Base-by-base conservation (phyloP, 176 grass and related monocot species). In the Lolium perenne region DNA sequence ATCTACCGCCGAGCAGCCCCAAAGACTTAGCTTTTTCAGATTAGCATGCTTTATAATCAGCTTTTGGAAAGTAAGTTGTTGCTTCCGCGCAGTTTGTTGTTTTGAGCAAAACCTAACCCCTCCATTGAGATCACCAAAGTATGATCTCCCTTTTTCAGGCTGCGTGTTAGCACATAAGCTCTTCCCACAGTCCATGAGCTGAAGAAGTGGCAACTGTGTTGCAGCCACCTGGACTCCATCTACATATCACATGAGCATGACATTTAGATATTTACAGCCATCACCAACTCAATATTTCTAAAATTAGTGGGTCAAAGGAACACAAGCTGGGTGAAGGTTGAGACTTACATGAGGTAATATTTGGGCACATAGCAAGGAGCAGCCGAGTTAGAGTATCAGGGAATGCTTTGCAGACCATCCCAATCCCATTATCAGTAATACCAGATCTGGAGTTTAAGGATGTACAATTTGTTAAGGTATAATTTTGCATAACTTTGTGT, bases 341-440 rank as follows among this genome's bases (percentile, higher is more conserved):
- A 78, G 77, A 35, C 83, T 92, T 92, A 99, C 97, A 88, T 82
- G 94, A 90, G 82, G 90, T 96, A 74, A 96, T 91, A 77, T 99
- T 94, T 65, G 94, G 88, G 75, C 97, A 99, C 68, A 88, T 63
- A 64, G 97, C 90, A 80, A 96, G 82, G 4, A 88, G 76, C 12
- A 99, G 87, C 26, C 72, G 71, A 10, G 84, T 94, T 77, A 96
- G 82, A 43, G 86, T 91, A 74, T 58, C 35, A 67, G 94, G 81
- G 70, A 91, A 99, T 48, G 84, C 84, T 79, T 95, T 89, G 88
- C 76, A 83, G 90, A 99, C 80, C 97, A 96, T 96, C 86, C 90
- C 86, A 83, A 99, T 74, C 23, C 93, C 97, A 83, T 93, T 91
- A 26, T 99, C 97, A 48, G 84, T 96, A 61, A 99, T 96, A 85